A percentile compares a stretch with the other conserved stretches of the same genome.
Conservation (phyloP, 1,284 basidiomycete genomes). For the Austroboletus novae-zelandiae region DNA sequence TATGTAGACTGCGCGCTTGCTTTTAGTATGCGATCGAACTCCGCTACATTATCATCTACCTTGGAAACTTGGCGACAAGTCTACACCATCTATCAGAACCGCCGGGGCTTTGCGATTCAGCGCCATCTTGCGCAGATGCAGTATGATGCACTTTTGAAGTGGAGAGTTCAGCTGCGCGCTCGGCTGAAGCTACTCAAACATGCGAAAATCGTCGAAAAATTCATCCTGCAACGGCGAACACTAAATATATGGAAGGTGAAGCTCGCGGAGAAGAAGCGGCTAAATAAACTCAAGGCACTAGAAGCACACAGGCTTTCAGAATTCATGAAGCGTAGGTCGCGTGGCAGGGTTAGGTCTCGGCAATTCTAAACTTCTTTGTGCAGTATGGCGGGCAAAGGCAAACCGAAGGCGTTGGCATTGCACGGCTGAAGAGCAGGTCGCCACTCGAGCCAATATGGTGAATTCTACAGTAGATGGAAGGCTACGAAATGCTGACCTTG, state of each 20-base stretch:
- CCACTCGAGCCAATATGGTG: slow-evolving; percentile 16
- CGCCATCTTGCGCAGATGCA: slow-evolving; percentile 46
- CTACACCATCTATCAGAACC: slow-evolving; percentile 48
- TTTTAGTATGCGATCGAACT: slow-evolving; percentile 48
- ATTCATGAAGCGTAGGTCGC: slow-evolving; percentile 46
- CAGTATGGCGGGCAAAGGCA: slow-evolving; percentile 49
- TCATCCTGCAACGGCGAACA: slow-evolving; percentile 48
- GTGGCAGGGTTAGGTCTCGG: slow-evolving; percentile 1
- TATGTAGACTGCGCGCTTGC: slow-evolving; percentile 49
- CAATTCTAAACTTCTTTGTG: slow-evolving; percentile 14
- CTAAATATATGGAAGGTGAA: slow-evolving; percentile 54
- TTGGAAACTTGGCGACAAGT: slow-evolving; percentile 52
- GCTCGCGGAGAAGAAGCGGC: slow-evolving; percentile 47
- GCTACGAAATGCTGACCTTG: slow-evolving; percentile 4
- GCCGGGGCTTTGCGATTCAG: slow-evolving; percentile 48
- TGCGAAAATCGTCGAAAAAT: slow-evolving; percentile 56
- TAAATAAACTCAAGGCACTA: slow-evolving; percentile 46
- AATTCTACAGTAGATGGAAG: slow-evolving; percentile 2
- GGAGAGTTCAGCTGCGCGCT: slow-evolving; percentile 57
- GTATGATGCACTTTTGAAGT: slow-evolving; percentile 49
- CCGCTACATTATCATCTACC: slow-evolving; percentile 38
- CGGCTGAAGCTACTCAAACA: slow-evolving; percentile 53
- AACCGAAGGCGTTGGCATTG: slow-evolving; percentile 23
- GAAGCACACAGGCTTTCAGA: slow-evolving; percentile 39
- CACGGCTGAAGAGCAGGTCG: slow-evolving; percentile 29